These are phyloP conservation scores for Aspergillus sojae DNA, from an alignment of 2,329 filamentous ascomycete species.

Conservation along the genomic window DNA sequence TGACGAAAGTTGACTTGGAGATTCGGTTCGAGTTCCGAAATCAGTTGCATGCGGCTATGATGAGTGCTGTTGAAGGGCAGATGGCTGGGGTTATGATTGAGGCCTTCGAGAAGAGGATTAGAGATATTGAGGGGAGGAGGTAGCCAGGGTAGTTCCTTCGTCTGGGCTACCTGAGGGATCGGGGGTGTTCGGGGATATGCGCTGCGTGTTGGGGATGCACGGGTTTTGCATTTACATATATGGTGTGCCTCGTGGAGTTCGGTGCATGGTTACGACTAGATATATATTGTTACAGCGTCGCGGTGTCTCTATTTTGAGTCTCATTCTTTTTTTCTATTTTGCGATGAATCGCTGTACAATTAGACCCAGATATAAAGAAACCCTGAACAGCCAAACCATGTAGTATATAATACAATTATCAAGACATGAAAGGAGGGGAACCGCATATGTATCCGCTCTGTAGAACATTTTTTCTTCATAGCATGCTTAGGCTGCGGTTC, in stretches of 20 bases:
- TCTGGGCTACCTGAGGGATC: background rate
- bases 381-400: conserved; percentile 19
- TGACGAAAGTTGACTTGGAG: conserved; percentile 73
- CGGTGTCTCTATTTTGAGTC: conserved; percentile 6
- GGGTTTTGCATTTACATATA: background rate
- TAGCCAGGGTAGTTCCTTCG: background rate
- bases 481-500: conserved; percentile 31
- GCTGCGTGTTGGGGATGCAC: background rate
- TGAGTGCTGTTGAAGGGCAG: conserved; percentile 78
- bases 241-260: conserved; percentile 1
- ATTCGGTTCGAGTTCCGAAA: conserved; percentile 86
- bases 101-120: conserved; percentile 84
- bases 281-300: conserved; percentile 26
- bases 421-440: conserved; percentile 18
- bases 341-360: conserved; percentile 26
- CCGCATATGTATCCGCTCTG: conserved; percentile 6
- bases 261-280: conserved; percentile 23
- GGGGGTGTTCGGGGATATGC: background rate
- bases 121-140: conserved; percentile 51
- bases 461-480: conserved; percentile 18
- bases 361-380: conserved; percentile 18
- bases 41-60: conserved; percentile 82
- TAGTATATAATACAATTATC: conserved; percentile 33
- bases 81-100: conserved; percentile 87
- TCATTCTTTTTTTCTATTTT: conserved; percentile 12